Evolutionary conservation across 2,329 filamentous ascomycete species (phyloP).

Genomic region (Lecanosticta acicola): DNA sequence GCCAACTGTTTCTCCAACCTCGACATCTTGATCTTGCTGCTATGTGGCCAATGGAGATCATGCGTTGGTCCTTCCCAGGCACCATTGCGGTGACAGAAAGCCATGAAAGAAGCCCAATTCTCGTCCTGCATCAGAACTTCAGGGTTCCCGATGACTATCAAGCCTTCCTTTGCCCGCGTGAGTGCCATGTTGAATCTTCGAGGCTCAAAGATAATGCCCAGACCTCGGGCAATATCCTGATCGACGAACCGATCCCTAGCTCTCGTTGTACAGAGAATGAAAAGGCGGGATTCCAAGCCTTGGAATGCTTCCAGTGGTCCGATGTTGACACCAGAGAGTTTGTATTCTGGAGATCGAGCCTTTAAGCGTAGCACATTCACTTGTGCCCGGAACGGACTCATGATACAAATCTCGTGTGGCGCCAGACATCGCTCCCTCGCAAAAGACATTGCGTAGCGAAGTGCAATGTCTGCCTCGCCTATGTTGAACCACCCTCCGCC

Average conservation of each 20-base stretch:
- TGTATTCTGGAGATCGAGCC: constrained; percentile 8
- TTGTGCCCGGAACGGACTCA: constrained; percentile 26
- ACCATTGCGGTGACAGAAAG: constrained; percentile 21
- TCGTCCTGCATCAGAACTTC: constrained; percentile 18
- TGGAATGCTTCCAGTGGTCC: constrained; percentile 27
- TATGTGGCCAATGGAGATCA: constrained; percentile 12
- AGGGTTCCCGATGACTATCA: constrained; percentile 26
- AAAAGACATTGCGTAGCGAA: constrained; percentile 18
- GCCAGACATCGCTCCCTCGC: constrained; percentile 12
- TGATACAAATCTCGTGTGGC: constrained; percentile 24
- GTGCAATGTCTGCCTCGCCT: constrained; percentile 19
- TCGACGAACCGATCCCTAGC: constrained; percentile 25
- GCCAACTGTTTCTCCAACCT: constrained; percentile 19
- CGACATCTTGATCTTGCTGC: constrained; percentile 14
- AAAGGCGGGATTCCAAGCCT: constrained; percentile 23
- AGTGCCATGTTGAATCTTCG: constrained; percentile 25
- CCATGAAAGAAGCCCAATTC: constrained; percentile 23
- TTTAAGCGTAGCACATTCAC: constrained; percentile 20
- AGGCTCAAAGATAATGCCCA: constrained; percentile 25
- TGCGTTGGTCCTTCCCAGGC: constrained; percentile 1
- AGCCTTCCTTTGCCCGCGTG: constrained; percentile 23
- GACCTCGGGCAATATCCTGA: constrained; percentile 22
- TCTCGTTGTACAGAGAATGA: constrained; percentile 26
- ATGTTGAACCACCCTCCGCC: constrained; percentile 27
- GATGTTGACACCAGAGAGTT: constrained; percentile 17